phyloP scores from a whole-genome alignment of 805 yeast genomes.

The Saturnispora diversa region DNA sequence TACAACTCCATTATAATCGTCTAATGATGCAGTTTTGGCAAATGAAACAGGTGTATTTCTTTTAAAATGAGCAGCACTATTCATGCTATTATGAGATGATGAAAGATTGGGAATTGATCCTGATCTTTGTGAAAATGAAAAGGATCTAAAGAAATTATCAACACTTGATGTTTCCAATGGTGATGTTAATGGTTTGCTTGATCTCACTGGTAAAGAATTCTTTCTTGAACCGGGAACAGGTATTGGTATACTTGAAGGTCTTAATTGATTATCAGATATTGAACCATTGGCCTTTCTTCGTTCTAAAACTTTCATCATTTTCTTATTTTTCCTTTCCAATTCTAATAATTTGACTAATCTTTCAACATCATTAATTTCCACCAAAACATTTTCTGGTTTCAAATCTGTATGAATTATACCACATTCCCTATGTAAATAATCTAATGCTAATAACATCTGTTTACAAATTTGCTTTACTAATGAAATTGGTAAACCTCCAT shows the following conservation, averaged over 20 bases:
- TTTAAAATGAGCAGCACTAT: background rate
- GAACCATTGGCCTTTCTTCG: slow-evolving; percentile 19
- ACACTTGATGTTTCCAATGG: slow-evolving; percentile 33
- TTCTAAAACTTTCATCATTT: slow-evolving; percentile 17
- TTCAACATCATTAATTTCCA: slow-evolving; percentile 48
- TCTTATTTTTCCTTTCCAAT: slow-evolving; percentile 26
- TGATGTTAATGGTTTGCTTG: slow-evolving; percentile 42
- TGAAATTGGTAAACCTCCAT: slow-evolving; percentile 47
- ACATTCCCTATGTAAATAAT: slow-evolving; percentile 51
- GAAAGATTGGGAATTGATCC: slow-evolving; percentile 16
- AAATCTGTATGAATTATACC: slow-evolving; percentile 69
- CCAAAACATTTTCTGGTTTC: slow-evolving; percentile 63
- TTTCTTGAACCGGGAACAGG: slow-evolving; percentile 10
- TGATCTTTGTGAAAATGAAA: slow-evolving; percentile 27
- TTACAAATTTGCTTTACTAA: slow-evolving; percentile 49
- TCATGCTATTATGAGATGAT: slow-evolving; percentile 6
- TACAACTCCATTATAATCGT: slow-evolving; percentile 1
- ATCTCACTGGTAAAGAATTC: slow-evolving; percentile 30
- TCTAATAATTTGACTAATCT: slow-evolving; percentile 40
- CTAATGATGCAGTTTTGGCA: slow-evolving; percentile 8
- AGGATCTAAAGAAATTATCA: slow-evolving; percentile 30
- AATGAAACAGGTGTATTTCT: slow-evolving; percentile 2
- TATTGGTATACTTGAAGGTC: slow-evolving; percentile 5
- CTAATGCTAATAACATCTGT: slow-evolving; percentile 48
- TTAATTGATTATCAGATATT: background rate